Evolutionary conservation across 257 asterid species (phyloP).

Genomic region (Coffea eugenioides): DNA sequence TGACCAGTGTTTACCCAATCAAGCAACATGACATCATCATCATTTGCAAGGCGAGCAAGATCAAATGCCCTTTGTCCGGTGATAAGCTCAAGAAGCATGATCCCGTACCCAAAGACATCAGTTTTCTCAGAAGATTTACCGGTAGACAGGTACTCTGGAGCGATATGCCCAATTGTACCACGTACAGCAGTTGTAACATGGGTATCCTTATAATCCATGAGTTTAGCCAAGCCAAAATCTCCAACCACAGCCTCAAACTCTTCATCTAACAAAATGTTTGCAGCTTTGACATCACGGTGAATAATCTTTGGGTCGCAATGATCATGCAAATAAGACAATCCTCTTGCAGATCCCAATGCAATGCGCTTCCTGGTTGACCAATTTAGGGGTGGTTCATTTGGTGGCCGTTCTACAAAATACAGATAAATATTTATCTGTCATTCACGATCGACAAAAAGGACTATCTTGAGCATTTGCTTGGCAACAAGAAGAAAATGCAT

Average conservation of each 20-base stretch:
- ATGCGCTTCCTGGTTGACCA: constrained; percentile 54
- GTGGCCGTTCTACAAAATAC: constrained; percentile 39
- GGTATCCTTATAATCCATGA: constrained; percentile 58
- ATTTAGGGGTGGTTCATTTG: constrained; percentile 48
- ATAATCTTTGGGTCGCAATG: constrained; percentile 58
- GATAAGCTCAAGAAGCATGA: constrained; percentile 55
- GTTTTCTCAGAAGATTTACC: constrained; percentile 57
- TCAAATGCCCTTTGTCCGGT: constrained; percentile 56
- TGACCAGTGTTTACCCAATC: constrained; percentile 42
- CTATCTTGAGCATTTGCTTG: not conserved
- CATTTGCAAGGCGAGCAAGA: constrained; percentile 60
- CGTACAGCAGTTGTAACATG: constrained; percentile 61
- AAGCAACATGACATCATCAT: constrained; percentile 56
- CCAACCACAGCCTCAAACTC: constrained; percentile 62
- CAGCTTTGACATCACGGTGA: constrained; percentile 60
- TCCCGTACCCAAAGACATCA: constrained; percentile 57
- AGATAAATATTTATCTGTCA: not conserved
- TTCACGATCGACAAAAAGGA: not conserved
- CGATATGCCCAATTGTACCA: constrained; percentile 60
- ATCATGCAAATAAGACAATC: constrained; percentile 53
- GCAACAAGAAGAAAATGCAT: not conserved
- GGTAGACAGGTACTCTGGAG: constrained; percentile 56
- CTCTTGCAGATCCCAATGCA: constrained; percentile 57
- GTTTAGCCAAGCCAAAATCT: constrained; percentile 59
- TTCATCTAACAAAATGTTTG: constrained; percentile 52